These are phyloP conservation scores for Apiospora kogelbergensis DNA, from an alignment of 2,329 filamentous ascomycete genomes.

Conservation along the genomic window DNA sequence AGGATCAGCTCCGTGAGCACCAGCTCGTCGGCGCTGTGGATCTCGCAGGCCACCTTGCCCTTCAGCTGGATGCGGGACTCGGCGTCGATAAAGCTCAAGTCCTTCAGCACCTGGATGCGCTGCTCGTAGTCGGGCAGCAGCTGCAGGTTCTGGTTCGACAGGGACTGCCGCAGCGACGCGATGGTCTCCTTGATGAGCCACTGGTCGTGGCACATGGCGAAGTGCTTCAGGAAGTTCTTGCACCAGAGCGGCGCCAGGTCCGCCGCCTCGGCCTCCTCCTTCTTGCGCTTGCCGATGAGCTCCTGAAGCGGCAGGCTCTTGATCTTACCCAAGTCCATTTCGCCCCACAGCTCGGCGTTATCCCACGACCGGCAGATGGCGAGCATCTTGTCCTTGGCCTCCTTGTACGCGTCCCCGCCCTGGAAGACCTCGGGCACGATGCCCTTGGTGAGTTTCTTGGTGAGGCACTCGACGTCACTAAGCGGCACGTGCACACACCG, in stretches of 20 bases:
- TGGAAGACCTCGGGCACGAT: conserved; percentile 60
- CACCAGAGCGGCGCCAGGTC: conserved; percentile 68
- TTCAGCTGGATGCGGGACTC: conserved; percentile 89
- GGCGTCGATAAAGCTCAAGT: conserved; percentile 88
- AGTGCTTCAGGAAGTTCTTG: conserved; percentile 84
- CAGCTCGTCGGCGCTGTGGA: conserved; percentile 94
- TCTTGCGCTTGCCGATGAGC: conserved; percentile 69
- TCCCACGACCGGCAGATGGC: conserved; percentile 74
- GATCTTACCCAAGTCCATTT: conserved; percentile 78
- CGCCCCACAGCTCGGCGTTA: conserved; percentile 69
- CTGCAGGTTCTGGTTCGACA: conserved; percentile 95
- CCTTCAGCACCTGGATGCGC: conserved; percentile 85
- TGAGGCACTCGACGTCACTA: conserved; percentile 81
- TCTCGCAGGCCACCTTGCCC: conserved; percentile 97
- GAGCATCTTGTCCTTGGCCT: conserved; percentile 67
- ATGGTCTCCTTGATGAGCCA: conserved; percentile 97
- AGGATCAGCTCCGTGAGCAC: conserved; percentile 95
- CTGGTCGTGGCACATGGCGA: conserved; percentile 93
- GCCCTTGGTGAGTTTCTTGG: conserved; percentile 62
- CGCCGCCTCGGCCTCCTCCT: conserved; percentile 63
- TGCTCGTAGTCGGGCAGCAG: conserved; percentile 96
- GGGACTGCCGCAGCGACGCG: conserved; percentile 77
- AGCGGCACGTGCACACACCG: conserved; percentile 71
- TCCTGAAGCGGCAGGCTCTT: conserved; percentile 82
- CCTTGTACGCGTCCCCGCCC: conserved; percentile 46